These are phyloP conservation scores for Graphilbum fragrans DNA, from an alignment of 2,329 filamentous ascomycete species.

Conservation along the genomic window DNA sequence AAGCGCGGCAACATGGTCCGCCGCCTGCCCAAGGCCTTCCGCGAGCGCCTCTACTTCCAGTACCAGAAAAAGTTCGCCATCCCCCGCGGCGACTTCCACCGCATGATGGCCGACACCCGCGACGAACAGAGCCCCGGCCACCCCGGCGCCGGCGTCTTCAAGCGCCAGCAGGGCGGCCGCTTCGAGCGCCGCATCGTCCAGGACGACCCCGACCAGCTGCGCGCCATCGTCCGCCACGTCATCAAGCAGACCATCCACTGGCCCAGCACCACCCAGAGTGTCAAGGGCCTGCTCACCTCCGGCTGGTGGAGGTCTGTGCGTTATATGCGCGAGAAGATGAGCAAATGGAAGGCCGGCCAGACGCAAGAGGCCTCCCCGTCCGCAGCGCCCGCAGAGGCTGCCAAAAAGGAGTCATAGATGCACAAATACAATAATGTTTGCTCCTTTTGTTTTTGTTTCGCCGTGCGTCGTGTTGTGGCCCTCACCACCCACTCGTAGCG, in stretches of 20 bases:
- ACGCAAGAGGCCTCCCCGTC: neutral
- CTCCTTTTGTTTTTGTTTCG: neutral
- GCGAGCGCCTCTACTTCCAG: conserved; percentile 82
- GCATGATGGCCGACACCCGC: conserved; percentile 66
- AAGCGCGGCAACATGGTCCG: conserved; percentile 95
- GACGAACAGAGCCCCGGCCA: conserved; percentile 48
- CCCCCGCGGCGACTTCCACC: conserved; percentile 68
- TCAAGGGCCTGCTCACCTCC: conserved; percentile 74
- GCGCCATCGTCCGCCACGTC: conserved; percentile 56
- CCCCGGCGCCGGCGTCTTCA: conserved; percentile 50
- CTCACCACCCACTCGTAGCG: no score
- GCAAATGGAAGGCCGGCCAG: conserved; percentile 42
- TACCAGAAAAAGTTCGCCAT: conserved; percentile 88
- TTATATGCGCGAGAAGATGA: conserved; percentile 74
- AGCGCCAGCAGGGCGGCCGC: conserved; percentile 62
- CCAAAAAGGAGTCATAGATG: no score
- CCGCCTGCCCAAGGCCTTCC: conserved; percentile 74
- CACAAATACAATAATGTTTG: no score
- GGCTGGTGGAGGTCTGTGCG: conserved; percentile 57
- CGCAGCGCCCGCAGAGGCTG: no score
- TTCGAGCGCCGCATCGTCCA: conserved; percentile 79
- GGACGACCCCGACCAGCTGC: conserved; percentile 55
- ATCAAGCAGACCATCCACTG: conserved; percentile 84
- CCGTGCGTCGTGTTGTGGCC: no score
- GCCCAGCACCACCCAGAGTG: conserved; percentile 79